Evolutionary conservation across 208 protist species (phyloP).

Genomic region (Wallacemonas sp.): DNA sequence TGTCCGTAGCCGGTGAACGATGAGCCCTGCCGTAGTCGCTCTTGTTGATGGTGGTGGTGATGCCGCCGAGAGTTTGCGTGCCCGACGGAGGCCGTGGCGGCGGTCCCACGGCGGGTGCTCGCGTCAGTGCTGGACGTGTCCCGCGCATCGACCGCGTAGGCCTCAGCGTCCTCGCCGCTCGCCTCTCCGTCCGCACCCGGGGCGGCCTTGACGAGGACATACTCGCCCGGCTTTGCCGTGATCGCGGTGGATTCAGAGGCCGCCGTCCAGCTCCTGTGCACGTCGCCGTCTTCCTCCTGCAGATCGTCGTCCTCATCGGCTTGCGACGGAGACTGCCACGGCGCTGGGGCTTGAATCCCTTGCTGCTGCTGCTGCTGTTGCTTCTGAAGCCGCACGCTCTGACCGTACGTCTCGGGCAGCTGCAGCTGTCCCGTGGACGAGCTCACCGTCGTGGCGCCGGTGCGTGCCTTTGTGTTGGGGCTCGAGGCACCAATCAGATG

Average conservation of each 20-base stretch:
- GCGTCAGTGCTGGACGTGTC: not conserved
- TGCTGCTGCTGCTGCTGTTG: conserved; percentile 5
- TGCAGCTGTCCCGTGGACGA: conserved; percentile 10
- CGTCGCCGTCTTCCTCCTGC: too few species aligned
- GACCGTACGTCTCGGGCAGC: conserved; percentile 52
- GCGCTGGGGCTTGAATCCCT: too few species aligned
- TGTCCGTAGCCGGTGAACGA: too few species aligned
- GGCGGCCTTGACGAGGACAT: not conserved
- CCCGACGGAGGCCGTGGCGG: too few species aligned
- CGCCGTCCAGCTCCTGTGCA: not conserved
- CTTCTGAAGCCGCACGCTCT: conserved; percentile 38
- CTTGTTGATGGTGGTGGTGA: too few species aligned
- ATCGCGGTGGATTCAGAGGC: not conserved
- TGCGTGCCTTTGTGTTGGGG: not conserved
- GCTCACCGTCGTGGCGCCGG: not conserved
- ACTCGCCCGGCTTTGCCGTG: not conserved
- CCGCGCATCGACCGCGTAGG: not conserved
- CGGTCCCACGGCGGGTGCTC: not conserved
- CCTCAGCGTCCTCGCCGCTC: not conserved
- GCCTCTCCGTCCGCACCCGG: not conserved
- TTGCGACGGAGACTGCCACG: not conserved
- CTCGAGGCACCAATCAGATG: conserved; percentile 16
- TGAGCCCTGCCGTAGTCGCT: too few species aligned
- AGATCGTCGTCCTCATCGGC: not conserved
- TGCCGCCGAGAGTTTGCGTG: too few species aligned